Conservation (phyloP, 768 basidiomycete species). For the Russula compacta region DNA sequence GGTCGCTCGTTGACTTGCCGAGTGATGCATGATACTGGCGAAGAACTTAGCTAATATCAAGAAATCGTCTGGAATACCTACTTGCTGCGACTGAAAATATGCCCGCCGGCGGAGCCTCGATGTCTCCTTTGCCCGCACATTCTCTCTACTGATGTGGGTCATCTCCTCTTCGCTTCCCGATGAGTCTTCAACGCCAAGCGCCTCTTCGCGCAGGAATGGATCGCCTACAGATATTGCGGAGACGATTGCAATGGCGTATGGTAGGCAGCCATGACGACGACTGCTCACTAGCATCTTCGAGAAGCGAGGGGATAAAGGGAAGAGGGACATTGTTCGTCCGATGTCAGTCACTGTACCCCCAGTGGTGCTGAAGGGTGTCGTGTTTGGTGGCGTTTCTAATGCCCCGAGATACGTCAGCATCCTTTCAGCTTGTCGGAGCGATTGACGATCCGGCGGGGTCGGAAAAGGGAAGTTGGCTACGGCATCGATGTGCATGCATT, state of each 20-base stretch:
- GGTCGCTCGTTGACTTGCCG: conserved; percentile 73
- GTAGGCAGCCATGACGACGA: conserved; percentile 80
- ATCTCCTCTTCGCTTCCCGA: conserved; percentile 34
- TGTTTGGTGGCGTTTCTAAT: conserved; percentile 33
- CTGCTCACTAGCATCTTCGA: conserved; percentile 91
- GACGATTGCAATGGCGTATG: conserved; percentile 86
- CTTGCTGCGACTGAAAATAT: conserved; percentile 78
- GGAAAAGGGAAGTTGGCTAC: conserved; percentile 98
- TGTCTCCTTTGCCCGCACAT: conserved; percentile 43
- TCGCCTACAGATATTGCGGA: conserved; percentile 91
- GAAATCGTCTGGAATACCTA: conserved; percentile 27
- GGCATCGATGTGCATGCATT: conserved; percentile 95
- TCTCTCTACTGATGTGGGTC: conserved; percentile 38
- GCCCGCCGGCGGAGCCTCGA: conserved; percentile 57
- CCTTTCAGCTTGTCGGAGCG: conserved; percentile 74
- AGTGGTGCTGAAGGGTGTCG: conserved; percentile 19
- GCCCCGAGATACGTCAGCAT: conserved; percentile 79
- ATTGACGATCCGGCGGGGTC: conserved; percentile 77
- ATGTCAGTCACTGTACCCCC: conserved; percentile 76
- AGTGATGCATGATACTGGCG: conserved; percentile 66
- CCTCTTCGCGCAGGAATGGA: conserved; percentile 85
- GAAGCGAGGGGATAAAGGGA: conserved; percentile 89
- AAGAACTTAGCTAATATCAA: neutral
- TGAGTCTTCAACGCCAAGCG: conserved; percentile 37
- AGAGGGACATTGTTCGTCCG: conserved; percentile 87